phyloP scores from a whole-genome alignment of 2,329 filamentous ascomycete species.

The Colletotrichum sp. region DNA sequence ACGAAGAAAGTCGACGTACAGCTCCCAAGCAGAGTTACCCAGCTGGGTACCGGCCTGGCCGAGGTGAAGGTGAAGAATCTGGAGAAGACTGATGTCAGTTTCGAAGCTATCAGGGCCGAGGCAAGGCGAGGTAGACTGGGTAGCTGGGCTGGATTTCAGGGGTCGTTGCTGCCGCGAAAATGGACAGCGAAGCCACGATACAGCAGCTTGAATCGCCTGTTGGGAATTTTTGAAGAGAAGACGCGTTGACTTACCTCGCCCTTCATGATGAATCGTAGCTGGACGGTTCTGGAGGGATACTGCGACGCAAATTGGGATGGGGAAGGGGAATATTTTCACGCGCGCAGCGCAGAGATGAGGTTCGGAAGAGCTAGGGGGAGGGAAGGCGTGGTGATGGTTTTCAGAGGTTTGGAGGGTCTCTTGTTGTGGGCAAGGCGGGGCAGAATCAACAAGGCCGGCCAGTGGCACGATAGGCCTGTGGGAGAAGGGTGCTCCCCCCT shows the following conservation, averaged over 20 bases:
- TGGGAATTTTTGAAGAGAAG: neutral
- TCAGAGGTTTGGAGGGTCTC: slow-evolving; percentile 29
- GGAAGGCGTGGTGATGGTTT: slow-evolving; percentile 37
- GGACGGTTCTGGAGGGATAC: slow-evolving; percentile 22
- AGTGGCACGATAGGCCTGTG: slow-evolving; percentile 19
- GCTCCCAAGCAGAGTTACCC: slow-evolving; percentile 77
- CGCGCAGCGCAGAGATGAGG: slow-evolving; percentile 37
- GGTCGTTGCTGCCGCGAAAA: neutral
- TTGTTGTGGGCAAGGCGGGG: slow-evolving; percentile 33
- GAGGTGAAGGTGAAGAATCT: slow-evolving; percentile 69
- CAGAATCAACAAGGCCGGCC: slow-evolving; percentile 24
- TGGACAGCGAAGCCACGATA: slow-evolving; percentile 10
- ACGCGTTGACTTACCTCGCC: slow-evolving; percentile 53
- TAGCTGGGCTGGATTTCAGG: slow-evolving; percentile 3
- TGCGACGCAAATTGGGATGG: slow-evolving; percentile 23
- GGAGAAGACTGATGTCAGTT: slow-evolving; percentile 4
- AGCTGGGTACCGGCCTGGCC: slow-evolving; percentile 77
- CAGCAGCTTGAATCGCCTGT: neutral
- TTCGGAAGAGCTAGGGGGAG: slow-evolving; percentile 29
- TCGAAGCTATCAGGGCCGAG: neutral
- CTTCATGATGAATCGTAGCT: slow-evolving; percentile 52
- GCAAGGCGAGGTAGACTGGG: neutral
- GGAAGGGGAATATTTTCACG: slow-evolving; percentile 30
- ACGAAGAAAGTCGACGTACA: slow-evolving; percentile 56
- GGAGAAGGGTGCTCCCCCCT: slow-evolving; percentile 5